These are phyloP conservation scores for Plantago elongata DNA, from an alignment of 257 asterid genomes.

Conservation along the genomic window DNA sequence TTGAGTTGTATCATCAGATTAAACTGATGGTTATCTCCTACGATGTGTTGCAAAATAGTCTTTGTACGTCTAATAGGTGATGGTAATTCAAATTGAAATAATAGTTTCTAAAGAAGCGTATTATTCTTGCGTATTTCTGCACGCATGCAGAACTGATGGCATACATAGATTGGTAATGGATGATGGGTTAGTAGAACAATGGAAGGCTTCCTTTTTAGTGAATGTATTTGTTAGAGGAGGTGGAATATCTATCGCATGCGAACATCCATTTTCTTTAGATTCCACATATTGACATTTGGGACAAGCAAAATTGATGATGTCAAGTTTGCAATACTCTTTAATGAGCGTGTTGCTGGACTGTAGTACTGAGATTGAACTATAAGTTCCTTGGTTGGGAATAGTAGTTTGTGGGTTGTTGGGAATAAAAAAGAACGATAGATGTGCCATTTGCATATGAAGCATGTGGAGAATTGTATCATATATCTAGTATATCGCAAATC, in stretches of 20 bases:
- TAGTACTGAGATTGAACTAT: neutral
- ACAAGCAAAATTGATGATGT: neutral
- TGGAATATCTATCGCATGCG: too few relatives aligned
- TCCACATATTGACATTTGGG: neutral
- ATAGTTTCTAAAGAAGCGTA: neutral
- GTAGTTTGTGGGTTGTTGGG: neutral
- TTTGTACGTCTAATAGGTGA: neutral
- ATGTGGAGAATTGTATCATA: too few relatives aligned
- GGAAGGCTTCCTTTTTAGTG: neutral
- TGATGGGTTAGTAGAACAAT: too few relatives aligned
- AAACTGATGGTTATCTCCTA: conserved; percentile 1
- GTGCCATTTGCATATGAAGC: too few relatives aligned
- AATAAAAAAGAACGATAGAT: too few relatives aligned
- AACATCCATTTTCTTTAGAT: too few relatives aligned
- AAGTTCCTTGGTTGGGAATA: neutral
- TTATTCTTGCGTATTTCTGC: too few relatives aligned
- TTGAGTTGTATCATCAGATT: conserved; percentile 7
- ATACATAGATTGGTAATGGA: too few relatives aligned
- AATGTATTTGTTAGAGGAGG: neutral
- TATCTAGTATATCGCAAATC: neutral
- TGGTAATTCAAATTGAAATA: neutral
- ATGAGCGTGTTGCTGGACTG: neutral
- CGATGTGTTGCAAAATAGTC: neutral
- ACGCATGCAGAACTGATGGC: too few relatives aligned
- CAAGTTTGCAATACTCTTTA: neutral